phyloP scores from a whole-genome alignment of 1,139 yeast species.

The Candida labiduridarum region DNA sequence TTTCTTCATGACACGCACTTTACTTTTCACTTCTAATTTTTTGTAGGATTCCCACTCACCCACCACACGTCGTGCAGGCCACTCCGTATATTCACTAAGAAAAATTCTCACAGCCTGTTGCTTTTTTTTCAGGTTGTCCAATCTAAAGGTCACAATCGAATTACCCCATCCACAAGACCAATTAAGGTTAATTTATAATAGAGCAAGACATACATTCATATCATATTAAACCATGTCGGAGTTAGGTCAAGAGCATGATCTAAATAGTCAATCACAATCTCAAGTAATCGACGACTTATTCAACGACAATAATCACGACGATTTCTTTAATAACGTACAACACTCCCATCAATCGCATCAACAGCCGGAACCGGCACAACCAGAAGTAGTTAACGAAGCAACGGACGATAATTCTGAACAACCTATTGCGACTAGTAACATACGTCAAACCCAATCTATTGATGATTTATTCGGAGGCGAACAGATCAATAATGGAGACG shows the following conservation, averaged over 20 bases:
- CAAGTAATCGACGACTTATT: constrained; percentile 10
- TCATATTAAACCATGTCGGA: not conserved
- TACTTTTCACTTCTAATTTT: no score
- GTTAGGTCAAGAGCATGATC: not conserved
- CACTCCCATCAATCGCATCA: not conserved
- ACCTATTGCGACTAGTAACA: not conserved
- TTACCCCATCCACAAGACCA: no score
- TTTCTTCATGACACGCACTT: no score
- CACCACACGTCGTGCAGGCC: no score
- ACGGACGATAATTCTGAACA: not conserved
- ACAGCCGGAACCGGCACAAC: not conserved
- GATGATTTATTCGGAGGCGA: constrained; percentile 9
- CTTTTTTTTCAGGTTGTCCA: no score
- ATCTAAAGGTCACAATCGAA: no score
- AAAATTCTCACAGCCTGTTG: no score
- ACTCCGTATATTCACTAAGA: no score
- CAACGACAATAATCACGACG: constrained; percentile 5
- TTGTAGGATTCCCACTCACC: no score
- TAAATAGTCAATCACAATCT: not conserved
- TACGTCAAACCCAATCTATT: constrained; percentile 1
- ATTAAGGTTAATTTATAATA: no score
- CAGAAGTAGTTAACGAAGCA: constrained; percentile 1
- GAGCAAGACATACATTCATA: not conserved
- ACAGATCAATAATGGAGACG: constrained; percentile 1
- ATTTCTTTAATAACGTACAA: constrained; percentile 4